These are phyloP conservation scores for Aspergillus sclerotialis DNA, from an alignment of 2,329 filamentous ascomycete species.

Conservation along the genomic window DNA sequence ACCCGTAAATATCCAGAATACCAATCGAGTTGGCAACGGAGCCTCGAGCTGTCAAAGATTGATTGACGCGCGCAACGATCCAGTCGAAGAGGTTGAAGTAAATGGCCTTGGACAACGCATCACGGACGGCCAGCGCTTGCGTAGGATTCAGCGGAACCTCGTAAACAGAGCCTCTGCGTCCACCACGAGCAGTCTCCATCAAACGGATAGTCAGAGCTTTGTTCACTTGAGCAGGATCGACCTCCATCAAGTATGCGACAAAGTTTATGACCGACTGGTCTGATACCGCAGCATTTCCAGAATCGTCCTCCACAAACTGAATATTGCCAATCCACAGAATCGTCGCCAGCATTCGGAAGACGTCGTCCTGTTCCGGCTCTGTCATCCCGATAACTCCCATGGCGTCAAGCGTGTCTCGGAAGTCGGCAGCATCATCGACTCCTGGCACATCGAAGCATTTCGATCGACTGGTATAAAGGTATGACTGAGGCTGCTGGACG, in stretches of 20 bases:
- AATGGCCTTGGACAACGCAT: slow-evolving; percentile 89
- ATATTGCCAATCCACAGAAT: slow-evolving; percentile 95
- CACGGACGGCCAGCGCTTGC: slow-evolving; percentile 78
- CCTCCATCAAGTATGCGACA: slow-evolving; percentile 86
- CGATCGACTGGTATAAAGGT: slow-evolving; percentile 86
- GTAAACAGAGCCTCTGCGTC: slow-evolving; percentile 60
- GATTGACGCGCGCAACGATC: slow-evolving; percentile 91
- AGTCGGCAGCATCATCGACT: slow-evolving; percentile 87
- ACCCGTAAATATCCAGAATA: slow-evolving; percentile 97
- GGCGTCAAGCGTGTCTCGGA: slow-evolving; percentile 80
- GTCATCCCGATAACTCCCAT: slow-evolving; percentile 91
- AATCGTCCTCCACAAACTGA: slow-evolving; percentile 80
- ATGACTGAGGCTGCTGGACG: slow-evolving; percentile 84
- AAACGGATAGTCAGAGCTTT: slow-evolving; percentile 86
- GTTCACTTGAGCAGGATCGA: slow-evolving; percentile 70
- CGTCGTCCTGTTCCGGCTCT: slow-evolving; percentile 86
- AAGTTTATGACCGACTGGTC: slow-evolving; percentile 93
- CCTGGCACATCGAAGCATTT: slow-evolving; percentile 93
- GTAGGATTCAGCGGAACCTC: slow-evolving; percentile 76
- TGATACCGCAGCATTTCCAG: slow-evolving; percentile 75
- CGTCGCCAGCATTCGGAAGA: slow-evolving; percentile 89
- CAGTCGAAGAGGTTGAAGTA: slow-evolving; percentile 98
- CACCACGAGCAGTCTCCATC: slow-evolving; percentile 63
- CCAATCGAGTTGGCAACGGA: slow-evolving; percentile 77
- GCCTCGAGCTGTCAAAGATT: slow-evolving; percentile 73